phyloP scores from a whole-genome alignment of 2,329 filamentous ascomycete genomes.

The Claviceps maximensis region DNA sequence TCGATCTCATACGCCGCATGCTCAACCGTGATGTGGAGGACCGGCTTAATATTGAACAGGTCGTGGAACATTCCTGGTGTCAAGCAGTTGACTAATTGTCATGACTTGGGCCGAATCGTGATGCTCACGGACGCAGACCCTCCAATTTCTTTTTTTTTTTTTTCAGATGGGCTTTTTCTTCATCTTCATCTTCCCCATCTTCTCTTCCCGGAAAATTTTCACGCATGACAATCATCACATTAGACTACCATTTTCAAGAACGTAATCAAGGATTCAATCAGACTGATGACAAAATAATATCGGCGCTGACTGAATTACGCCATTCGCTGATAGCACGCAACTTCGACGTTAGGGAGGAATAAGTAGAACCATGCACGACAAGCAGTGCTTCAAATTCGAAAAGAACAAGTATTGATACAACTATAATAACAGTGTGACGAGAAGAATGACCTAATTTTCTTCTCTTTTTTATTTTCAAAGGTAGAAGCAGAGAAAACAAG shows the following conservation, averaged over 20 bases:
- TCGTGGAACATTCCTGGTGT: constrained; percentile 82
- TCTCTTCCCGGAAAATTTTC: not conserved
- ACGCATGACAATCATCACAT: not conserved
- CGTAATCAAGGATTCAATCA: not conserved
- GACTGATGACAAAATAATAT: not conserved
- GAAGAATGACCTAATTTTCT: no score
- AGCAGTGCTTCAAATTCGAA: not conserved
- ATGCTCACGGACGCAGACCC: not conserved
- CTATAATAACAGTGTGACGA: not conserved
- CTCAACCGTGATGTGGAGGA: constrained; percentile 77
- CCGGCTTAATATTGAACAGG: constrained; percentile 74
- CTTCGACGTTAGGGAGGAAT: not conserved
- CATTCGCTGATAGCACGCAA: not conserved
- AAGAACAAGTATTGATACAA: not conserved
- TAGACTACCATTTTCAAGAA: not conserved
- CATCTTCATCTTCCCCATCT: no score
- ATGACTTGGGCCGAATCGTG: not conserved
- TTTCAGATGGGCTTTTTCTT: not conserved
- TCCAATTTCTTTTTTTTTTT: not conserved
- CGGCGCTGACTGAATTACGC: not conserved
- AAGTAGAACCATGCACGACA: not conserved
- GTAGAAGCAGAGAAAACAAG: not conserved
- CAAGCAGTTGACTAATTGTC: not conserved
- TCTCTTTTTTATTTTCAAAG: not conserved
- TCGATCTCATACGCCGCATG: constrained; percentile 85